Conservation (phyloP, 2,329 filamentous ascomycete species). For the Sporothrix brunneoviolacea region DNA sequence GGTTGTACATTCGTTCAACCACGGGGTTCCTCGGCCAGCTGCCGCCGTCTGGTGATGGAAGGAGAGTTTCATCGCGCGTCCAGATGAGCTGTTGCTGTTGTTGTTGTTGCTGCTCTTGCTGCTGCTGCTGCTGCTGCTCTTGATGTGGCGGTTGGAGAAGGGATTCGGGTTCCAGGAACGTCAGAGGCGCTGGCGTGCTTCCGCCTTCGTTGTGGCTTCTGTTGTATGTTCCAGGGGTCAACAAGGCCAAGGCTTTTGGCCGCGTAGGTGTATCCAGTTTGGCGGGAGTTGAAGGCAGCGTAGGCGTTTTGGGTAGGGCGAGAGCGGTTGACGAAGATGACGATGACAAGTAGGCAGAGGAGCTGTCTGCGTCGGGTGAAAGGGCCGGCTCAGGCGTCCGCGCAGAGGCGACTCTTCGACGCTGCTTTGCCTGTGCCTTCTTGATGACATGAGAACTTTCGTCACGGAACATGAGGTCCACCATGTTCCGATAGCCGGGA, state of each 20-base stretch:
- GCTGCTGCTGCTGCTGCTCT: background rate
- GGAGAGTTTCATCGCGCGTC: slow-evolving; percentile 23
- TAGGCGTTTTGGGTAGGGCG: background rate
- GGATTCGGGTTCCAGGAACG: slow-evolving; percentile 5
- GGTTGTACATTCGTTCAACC: slow-evolving; percentile 26
- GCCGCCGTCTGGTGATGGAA: slow-evolving; percentile 28
- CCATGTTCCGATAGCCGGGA: slow-evolving; percentile 48
- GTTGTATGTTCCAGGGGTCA: slow-evolving; percentile 4
- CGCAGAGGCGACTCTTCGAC: slow-evolving; percentile 21
- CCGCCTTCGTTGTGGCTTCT: background rate
- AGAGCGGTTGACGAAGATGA: slow-evolving; percentile 5
- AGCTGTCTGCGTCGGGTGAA: slow-evolving; percentile 20
- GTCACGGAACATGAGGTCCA: slow-evolving; percentile 53
- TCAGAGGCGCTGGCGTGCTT: background rate
- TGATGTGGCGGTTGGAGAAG: background rate
- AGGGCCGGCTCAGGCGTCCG: slow-evolving; percentile 16
- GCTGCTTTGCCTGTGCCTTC: slow-evolving; percentile 37
- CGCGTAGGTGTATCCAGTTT: background rate
- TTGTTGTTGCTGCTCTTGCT: background rate
- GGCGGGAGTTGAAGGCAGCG: background rate
- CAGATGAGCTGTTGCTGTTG: slow-evolving; percentile 6
- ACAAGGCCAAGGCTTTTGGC: background rate
- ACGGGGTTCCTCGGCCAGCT: slow-evolving; percentile 26
- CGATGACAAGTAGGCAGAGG: background rate
- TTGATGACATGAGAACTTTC: slow-evolving; percentile 50